Conservation (phyloP, 2,329 filamentous ascomycete genomes). For the Orbilia brochopaga region DNA sequence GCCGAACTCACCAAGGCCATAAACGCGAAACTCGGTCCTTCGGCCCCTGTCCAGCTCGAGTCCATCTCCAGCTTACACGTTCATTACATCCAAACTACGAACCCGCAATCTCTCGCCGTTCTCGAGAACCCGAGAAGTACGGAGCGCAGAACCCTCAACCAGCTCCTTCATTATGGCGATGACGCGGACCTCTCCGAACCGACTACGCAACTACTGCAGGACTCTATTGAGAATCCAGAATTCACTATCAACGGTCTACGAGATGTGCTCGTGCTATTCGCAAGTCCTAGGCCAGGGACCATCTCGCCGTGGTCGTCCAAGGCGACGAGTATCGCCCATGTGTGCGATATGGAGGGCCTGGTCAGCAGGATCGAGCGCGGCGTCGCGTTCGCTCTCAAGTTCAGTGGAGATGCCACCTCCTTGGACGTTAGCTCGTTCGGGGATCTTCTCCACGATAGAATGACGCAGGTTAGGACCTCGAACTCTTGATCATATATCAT, state of each 20-base stretch:
- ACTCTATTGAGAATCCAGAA: constrained; percentile 62
- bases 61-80: constrained; percentile 65
- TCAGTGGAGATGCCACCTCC: constrained; percentile 63
- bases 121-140: constrained; percentile 55
- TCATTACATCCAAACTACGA: constrained; percentile 71
- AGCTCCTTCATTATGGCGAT: constrained; percentile 68
- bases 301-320: constrained; percentile 98
- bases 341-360: constrained; percentile 77
- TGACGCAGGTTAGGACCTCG: constrained; percentile 67
- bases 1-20: constrained; percentile 61
- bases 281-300: constrained; percentile 78
- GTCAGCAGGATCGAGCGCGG: constrained; percentile 85
- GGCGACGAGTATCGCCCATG: constrained; percentile 89
- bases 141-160: constrained; percentile 64
- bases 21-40: constrained; percentile 57
- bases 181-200: constrained; percentile 59
- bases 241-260: constrained; percentile 57
- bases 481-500: not conserved
- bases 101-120: constrained; percentile 58
- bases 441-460: constrained; percentile 85
- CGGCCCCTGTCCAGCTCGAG: constrained; percentile 54
- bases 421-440: constrained; percentile 64
- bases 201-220: constrained; percentile 59
- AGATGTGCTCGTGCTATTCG: constrained; percentile 67
- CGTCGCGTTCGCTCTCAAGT: constrained; percentile 73